Base-by-base conservation (phyloP, 352 stramenopile species). In the Pythium folliculosum region DNA sequence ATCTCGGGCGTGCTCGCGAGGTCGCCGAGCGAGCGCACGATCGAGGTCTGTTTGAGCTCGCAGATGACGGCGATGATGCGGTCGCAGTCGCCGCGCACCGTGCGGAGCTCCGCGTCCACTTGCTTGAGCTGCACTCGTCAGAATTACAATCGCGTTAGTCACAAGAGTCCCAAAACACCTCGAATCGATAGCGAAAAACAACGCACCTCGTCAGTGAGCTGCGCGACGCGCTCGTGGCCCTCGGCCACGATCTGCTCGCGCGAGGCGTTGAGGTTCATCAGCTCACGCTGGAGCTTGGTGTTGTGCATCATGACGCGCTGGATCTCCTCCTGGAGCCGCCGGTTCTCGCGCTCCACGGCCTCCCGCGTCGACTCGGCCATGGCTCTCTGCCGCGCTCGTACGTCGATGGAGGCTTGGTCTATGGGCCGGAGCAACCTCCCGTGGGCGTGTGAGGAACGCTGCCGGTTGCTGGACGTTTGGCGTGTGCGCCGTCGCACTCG, bases 251-350 rank as follows among this genome's bases (percentile, higher is more conserved):
- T 71, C 44, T 76, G 67, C 48, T 89, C 77, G 59, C 77, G 81
- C 38, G 83, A 73, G 23, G 65, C 75, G 57, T 81, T 76, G 35
- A 90, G 72, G 56, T 70, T 53, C 71, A 79, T 71, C 52, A 87
- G 72, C 60, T 92, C 81, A 53, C 79, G 78, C 73, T 92, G 77
- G 67, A 90, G 81, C 43, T 71, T 78, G 50, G 72, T 86, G 69
- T 92, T 92, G 73, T 75, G 69, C 52, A 75, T 72, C 49, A 86
- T 72, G 62, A 90, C 73, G 58, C 67, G 71, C 52, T 89, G 72
- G 61, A 92, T 88, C 70, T 90, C 75, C 48, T 78, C 70, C 44
- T 65, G 63, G 40, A 90, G 58, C 43, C 75, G 75, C 65, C 85
- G 69, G 60, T 89, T 92, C 70, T 92, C 80, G n/a, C 63, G 78